Evolutionary conservation across 768 basidiomycete species (phyloP), one percentile per base, ranked within the genome.

Genomic region (Lentinula sp.): DNA sequence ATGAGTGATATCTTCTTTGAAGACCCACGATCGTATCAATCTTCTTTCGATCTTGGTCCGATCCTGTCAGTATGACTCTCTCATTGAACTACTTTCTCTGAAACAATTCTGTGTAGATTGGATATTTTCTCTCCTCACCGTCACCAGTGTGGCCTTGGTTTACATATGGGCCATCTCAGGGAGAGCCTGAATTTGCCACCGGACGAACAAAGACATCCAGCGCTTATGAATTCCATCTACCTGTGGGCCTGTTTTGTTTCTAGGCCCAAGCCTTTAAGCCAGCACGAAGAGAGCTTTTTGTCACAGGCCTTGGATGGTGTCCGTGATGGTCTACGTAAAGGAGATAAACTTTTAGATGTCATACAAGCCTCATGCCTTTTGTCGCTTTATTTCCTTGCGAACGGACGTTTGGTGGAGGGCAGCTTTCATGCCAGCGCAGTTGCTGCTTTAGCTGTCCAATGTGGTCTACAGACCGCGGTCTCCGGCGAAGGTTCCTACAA

Each of bases 241-340:
- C 82, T 92, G 6, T 91, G 90, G 87, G 87, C 89, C 1, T 92
- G 90, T 70, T 90, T 87, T 69, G 79, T 92, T 43, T 90, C 91
- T 9, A 80, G 88, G 20, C 85, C 89, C 6, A 86, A 84, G 42
- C 79, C 84, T 5, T 76, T 92, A 12, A 83, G 82, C 65, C 83
- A 85, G 56, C 86, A 91, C 67, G 90, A 93, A 72, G 79, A 83
- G 15, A 82, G 85, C 63, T 93, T 90, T 67, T 84, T 93, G 60
- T 75, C 73, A 9, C 81, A 83, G 39, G 77, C 88, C 2, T 81
- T 89, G 15, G 81, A 87, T 41, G 79, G 80, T 0, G 79, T 91
- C 59, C 81, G 78, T 32, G 85, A 86, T 37, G 88, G 85, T 18
- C 78, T 92, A 37, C 81, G 82, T 64, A 73, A 77, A 57, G 76